These are phyloP conservation scores for Xylaria castorea DNA, from an alignment of 495 filamentous ascomycete species.

Conservation along the genomic window DNA sequence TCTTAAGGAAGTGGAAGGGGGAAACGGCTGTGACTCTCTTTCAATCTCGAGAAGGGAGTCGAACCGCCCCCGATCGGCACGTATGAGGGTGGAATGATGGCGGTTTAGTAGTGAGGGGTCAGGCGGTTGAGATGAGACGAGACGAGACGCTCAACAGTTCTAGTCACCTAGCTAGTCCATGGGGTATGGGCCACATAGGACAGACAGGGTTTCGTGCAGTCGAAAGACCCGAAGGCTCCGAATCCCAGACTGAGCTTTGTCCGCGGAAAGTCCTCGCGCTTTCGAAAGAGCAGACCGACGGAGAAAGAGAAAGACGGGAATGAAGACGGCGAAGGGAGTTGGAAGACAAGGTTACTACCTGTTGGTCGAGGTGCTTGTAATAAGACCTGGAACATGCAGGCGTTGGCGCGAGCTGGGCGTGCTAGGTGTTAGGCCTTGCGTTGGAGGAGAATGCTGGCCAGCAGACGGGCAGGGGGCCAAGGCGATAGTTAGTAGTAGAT, in stretches of 20 bases:
- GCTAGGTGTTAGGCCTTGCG: conserved; percentile 7
- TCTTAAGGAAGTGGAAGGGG: neutral
- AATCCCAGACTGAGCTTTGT: neutral
- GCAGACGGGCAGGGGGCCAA: conserved; percentile 10
- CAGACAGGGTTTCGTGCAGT: conserved; percentile 11
- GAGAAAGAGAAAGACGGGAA: neutral
- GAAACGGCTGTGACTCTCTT: conserved; percentile 30
- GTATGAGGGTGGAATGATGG: conserved; percentile 23
- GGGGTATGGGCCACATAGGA: conserved; percentile 17
- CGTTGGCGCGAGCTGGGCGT: conserved; percentile 11
- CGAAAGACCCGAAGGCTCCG: conserved; percentile 2
- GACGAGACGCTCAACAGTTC: conserved; percentile 9
- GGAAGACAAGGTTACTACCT: conserved; percentile 17
- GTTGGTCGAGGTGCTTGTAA: neutral
- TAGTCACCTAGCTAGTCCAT: conserved; percentile 23
- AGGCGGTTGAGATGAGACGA: conserved; percentile 12
- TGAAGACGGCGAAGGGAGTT: conserved; percentile 1
- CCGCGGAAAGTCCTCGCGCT: neutral
- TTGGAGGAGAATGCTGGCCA: conserved; percentile 14
- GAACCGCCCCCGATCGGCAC: conserved; percentile 22
- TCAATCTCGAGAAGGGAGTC: conserved; percentile 3
- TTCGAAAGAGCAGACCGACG: neutral
- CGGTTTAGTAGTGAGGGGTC: conserved; percentile 23
- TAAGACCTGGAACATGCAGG: conserved; percentile 18
- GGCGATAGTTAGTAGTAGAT: conserved; percentile 1